Conservation (phyloP, 1,284 basidiomycete species). For the Austroboletus niveus region DNA sequence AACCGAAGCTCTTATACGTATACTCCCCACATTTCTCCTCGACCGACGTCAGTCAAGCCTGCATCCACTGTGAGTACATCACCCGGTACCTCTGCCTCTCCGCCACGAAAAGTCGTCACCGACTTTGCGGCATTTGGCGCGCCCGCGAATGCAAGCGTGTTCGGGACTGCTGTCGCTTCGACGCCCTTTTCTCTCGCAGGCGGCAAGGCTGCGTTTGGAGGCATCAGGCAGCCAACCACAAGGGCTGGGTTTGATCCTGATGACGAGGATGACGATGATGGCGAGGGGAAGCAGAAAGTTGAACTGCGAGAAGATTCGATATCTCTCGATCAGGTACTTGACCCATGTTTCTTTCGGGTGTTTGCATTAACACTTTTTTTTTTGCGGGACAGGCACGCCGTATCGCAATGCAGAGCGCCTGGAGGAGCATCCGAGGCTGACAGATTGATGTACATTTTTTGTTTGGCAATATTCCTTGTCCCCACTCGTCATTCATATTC, state of each 20-base stretch:
- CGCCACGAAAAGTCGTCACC: constrained; percentile 81
- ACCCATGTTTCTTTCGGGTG: background rate
- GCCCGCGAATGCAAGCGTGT: constrained; percentile 68
- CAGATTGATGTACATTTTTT: constrained; percentile 8
- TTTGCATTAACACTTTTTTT: constrained; percentile 16
- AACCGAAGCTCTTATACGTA: constrained; percentile 46
- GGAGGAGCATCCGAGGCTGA: constrained; percentile 56
- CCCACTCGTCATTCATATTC: constrained; percentile 6
- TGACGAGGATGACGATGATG: constrained; percentile 66
- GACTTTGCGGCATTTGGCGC: constrained; percentile 92
- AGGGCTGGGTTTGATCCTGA: constrained; percentile 49
- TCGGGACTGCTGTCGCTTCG: constrained; percentile 74
- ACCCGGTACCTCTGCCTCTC: constrained; percentile 45
- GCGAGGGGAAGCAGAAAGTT: constrained; percentile 65
- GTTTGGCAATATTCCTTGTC: constrained; percentile 1
- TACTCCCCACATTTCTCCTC: constrained; percentile 50
- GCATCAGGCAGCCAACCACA: constrained; percentile 48
- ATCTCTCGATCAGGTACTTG: constrained; percentile 79
- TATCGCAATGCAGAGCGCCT: constrained; percentile 74
- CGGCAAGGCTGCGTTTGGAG: constrained; percentile 77
- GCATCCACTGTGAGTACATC: constrained; percentile 37
- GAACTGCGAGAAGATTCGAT: constrained; percentile 80
- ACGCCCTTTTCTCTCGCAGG: constrained; percentile 79
- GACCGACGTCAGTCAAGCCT: constrained; percentile 38
- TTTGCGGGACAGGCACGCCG: constrained; percentile 51